These are phyloP conservation scores for Clonostachys chloroleuca DNA, from an alignment of 2,329 filamentous ascomycete genomes.

Conservation along the genomic window DNA sequence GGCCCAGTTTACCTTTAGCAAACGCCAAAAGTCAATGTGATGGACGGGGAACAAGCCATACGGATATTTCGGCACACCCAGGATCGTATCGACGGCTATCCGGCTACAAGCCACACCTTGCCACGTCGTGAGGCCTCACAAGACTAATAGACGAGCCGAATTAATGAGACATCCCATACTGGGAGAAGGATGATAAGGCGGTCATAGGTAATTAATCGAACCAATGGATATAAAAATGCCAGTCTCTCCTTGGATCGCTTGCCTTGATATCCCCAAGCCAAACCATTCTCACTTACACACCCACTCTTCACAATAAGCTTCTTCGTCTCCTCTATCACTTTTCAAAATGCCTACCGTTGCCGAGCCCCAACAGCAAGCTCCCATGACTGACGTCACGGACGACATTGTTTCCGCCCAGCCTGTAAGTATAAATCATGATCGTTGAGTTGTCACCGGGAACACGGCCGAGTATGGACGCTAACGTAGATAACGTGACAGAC, in stretches of 20 bases:
- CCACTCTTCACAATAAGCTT: neutral
- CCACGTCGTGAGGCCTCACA: too few relatives aligned
- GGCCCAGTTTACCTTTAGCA: too few relatives aligned
- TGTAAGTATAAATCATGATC: conserved; percentile 19
- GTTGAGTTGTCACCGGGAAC: neutral
- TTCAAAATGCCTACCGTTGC: conserved; percentile 29
- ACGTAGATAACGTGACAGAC: conserved; percentile 11
- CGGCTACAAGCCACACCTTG: too few relatives aligned
- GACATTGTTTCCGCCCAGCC: conserved; percentile 35
- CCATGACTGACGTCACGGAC: conserved; percentile 30
- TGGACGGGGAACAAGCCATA: too few relatives aligned
- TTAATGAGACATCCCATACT: too few relatives aligned
- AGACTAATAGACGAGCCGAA: too few relatives aligned
- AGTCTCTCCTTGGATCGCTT: neutral
- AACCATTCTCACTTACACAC: neutral
- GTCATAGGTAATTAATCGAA: too few relatives aligned
- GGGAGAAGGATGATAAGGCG: too few relatives aligned
- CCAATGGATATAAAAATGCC: neutral
- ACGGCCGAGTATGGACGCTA: too few relatives aligned
- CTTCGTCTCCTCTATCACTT: neutral
- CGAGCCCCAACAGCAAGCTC: conserved; percentile 36
- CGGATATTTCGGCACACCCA: too few relatives aligned
- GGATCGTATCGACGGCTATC: too few relatives aligned
- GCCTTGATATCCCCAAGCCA: neutral
- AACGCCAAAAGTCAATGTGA: too few relatives aligned